Base-by-base conservation (phyloP, 176 grass and related monocot genomes). In the Leersia perrieri region DNA sequence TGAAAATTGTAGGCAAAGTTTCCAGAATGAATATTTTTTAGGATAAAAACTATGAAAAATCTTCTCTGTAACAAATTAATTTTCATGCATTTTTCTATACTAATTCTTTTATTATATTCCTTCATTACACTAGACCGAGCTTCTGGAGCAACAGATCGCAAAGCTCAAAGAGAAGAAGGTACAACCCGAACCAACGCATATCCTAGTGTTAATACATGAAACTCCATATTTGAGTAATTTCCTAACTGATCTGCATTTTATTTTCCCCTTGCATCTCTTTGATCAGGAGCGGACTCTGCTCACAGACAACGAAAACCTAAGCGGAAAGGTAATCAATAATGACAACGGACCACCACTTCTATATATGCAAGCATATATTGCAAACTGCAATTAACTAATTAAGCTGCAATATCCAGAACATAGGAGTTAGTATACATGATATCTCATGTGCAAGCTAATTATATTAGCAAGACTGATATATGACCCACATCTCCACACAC, bases 121-220 rank as follows among this genome's bases (percentile, higher is more conserved):
- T 45, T 32, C 69, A 78, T n/a, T 72, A 35, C 61, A 73, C 36
- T 79, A 94, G 92, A 89, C 80, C 33, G 66, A 84, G 47, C 74
- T 94, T 32, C 51, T 91, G 29, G 83, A 86, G 68, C 75, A 87
- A 38, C 92, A 94, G 66, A 85, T 94, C 81, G 18, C 76, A 28
- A 85, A 84, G 15, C 86, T 94, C 33, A 86, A 91, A 88, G 78
- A 89, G 23, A n/a, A n/a, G n/a, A 81, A 94, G 92, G 92, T 94
- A 91, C 20, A 53, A 3, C 10, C 1, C 0, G 30, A 36, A 38
- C 60, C 64, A 23, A 77, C 12, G 57, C 58, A 70, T 71, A 28
- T 25, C 8, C 26, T 2, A 12, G 1, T 27, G 25, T n/a, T 53
- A 42, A 33, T 11, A 22, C 22, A 36, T 39, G 25, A 14, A 68